Percentiles rank a stretch among this genome's conserved stretches.
phyloP scores from a whole-genome alignment of 345 rosid genomes.

The Eucalyptus erythrocorys region DNA sequence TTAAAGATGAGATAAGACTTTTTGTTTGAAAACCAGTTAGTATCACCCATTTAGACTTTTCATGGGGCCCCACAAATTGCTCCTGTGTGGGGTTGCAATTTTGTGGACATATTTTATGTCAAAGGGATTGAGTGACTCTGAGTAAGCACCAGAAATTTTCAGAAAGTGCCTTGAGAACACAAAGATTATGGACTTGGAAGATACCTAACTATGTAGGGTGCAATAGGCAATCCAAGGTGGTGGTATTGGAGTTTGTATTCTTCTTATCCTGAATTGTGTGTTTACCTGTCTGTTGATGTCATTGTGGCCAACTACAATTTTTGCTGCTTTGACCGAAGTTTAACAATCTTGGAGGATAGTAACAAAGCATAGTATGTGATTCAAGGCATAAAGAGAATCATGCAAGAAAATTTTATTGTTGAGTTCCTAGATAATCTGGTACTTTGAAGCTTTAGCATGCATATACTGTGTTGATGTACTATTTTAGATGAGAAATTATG shows the following conservation, averaged over 20 bases:
- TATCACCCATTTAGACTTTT: not conserved
- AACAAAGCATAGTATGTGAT: not conserved
- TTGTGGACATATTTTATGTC: not conserved
- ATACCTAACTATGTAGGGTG: not conserved
- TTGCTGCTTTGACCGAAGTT: not conserved
- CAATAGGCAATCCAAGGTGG: not conserved
- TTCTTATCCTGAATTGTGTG: not conserved
- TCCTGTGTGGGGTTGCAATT: not conserved
- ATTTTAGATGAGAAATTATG: not conserved
- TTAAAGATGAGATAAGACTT: not conserved
- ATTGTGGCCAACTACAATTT: not conserved
- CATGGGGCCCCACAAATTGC: not conserved
- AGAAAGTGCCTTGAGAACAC: not conserved
- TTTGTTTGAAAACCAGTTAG: not conserved
- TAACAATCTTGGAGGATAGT: not conserved
- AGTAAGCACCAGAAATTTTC: not conserved
- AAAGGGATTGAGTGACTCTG: not conserved
- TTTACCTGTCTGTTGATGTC: not conserved
- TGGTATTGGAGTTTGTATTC: not conserved
- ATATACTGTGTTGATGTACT: not conserved
- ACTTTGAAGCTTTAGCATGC: not conserved
- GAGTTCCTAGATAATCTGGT: not conserved
- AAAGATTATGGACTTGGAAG: not conserved
- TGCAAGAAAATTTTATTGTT: not conserved
- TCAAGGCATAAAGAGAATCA: not conserved